Evolutionary conservation across 352 stramenopile genomes (phyloP), one percentile per base, ranked within the genome.

Genomic region (Blastocystis sp.): DNA sequence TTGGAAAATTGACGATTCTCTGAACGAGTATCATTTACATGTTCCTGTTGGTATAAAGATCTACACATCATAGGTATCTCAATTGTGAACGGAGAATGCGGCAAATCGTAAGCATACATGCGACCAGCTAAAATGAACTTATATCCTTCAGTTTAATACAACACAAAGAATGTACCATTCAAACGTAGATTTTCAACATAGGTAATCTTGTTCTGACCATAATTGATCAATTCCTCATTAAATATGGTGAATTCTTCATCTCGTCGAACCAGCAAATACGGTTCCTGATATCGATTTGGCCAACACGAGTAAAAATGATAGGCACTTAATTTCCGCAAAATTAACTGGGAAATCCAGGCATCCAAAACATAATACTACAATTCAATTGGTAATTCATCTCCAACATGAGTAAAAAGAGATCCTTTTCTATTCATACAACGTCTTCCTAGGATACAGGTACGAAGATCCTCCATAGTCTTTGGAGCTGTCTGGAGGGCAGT

Each of bases 231-330:
- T 24, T 44, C 48, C 17, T 81, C 70, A 40, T 81, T 60, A 51
- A 62, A 81, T 0, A 81, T 19, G 22, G 42, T 22, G 7, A 62
- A 51, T 7, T 4, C 24, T 22, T 81, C 37, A 33, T 60, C 22
- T 30, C 70, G 37, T 48, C 19, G 37, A 60, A 81, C 44, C 13
- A 81, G 19, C 9, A 81, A 40, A 81, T 81, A 81, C 24, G 70
- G 70, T n/a, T 81, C 70, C 48, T 81, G 70, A 40, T 60, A 81
- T 40, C 37, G 70, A 60, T 81, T 59, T 56, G 37, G 70, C 70
- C 70, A 81, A 40, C 70, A 81, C 22, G 42, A 30, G 19, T 81
- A 81, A 22, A 9, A 17, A 17, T 81, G 62, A 60, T 37, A 81
- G 0, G 15, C 6, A 27, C 42, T 60, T 22, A 24, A 27, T 6